A percentile compares a stretch with the other conserved stretches of the same genome.
These are phyloP conservation scores for Mycena kentingensis DNA, from an alignment of 768 basidiomycete species.

Conservation along the genomic window DNA sequence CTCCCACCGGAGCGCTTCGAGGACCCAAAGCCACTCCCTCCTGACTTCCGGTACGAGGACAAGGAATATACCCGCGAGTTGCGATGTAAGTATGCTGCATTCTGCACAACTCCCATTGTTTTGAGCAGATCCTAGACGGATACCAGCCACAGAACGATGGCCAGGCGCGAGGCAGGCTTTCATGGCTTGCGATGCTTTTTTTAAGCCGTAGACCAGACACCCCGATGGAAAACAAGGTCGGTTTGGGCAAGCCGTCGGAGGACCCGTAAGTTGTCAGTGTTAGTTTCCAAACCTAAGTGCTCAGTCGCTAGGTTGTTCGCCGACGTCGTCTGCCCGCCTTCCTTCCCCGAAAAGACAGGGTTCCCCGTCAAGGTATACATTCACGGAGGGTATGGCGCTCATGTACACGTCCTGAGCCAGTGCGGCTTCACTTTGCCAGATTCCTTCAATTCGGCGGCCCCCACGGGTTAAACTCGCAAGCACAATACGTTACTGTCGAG, in stretches of 20 bases:
- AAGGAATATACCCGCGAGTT: constrained; percentile 65
- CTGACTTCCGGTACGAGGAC: constrained; percentile 53
- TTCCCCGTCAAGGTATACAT: constrained; percentile 77
- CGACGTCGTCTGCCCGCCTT: constrained; percentile 65
- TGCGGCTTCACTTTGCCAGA: constrained; percentile 38
- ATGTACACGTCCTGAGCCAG: background rate
- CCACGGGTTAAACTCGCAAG: constrained; percentile 58
- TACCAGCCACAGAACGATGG: constrained; percentile 68
- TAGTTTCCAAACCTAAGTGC: background rate
- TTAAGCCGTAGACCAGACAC: too few species aligned
- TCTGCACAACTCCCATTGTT: constrained; percentile 3
- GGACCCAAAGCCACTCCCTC: constrained; percentile 60
- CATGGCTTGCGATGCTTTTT: background rate
- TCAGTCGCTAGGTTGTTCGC: constrained; percentile 52
- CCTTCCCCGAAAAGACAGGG: constrained; percentile 40
- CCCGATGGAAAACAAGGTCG: constrained; percentile 60
- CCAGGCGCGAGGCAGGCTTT: constrained; percentile 51
- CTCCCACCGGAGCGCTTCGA: constrained; percentile 64
- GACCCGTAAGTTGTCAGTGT: constrained; percentile 55
- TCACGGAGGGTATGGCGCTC: constrained; percentile 64
- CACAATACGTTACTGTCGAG: constrained; percentile 66
- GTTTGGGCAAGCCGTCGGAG: constrained; percentile 67
- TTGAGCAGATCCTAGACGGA: constrained; percentile 43
- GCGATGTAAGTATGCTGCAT: constrained; percentile 43
- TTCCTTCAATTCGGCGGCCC: constrained; percentile 82